Base-by-base conservation (phyloP, 305 asterid species). In the Fraxinus nigra region DNA sequence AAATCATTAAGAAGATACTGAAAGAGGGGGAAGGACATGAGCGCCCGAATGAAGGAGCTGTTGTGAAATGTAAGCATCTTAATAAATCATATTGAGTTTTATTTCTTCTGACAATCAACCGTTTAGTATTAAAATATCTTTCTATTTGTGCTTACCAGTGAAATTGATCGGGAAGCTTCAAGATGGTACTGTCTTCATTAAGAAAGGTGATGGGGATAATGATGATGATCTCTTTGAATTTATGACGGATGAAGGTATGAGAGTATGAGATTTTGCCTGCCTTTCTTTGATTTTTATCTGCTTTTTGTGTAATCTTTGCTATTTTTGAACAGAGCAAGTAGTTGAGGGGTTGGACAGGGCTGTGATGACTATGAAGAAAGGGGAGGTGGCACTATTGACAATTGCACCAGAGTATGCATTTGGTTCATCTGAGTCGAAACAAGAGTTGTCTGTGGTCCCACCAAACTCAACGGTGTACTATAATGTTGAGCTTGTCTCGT, bases 11-110 rank as follows among this genome's bases (percentile, higher is more conserved):
- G 85, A 95, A 90, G 91, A 93, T 88, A 63, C 35, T 95, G 35
- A 90, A 89, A 76, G 98, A 92, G 77, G 99, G 97, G 77, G 97
- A 92, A 77, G 97, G 97, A 51, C 92, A 89, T 22, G 98, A 95
- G 72, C 82, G 80, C 7, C 98, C 98, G 0, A 95, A 93, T 51
- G 99, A 92, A 82, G 96, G 99, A 85, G 88, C 97, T 37, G 85
- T 90, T 48, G 99, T 95, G 59, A 90, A 89, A 88, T 74, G 98
- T 93, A 83, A 72, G 82, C 7, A 16, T 69, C n/a, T 48, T 22
- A 10, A 1, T 7, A 0, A 2, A 11, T 24, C 18, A 6, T 20
- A 4, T 6, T 13, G 28, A 3, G 38, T 1, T 22, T 14, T 22
- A 7, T 51, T n/a, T 28, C 24, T 8, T 6, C 26, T 13, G 13